Evolutionary conservation across 169 alveolate genomes (phyloP), one percentile per base, ranked within the genome.

Genomic region (Cryptosporidium sp.): DNA sequence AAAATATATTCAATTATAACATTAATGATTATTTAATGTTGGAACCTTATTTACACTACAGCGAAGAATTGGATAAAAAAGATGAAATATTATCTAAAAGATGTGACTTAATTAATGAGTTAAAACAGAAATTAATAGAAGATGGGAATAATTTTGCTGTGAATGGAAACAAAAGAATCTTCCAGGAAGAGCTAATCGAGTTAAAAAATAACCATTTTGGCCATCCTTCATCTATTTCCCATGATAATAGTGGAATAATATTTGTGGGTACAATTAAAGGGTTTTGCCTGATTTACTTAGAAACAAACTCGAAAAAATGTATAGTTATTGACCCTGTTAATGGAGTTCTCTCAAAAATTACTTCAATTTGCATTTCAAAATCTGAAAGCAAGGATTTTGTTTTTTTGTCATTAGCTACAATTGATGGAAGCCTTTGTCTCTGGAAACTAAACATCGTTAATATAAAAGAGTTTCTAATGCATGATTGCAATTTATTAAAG

Each of bases 251-350:
- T n/a, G 74, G 89, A 26, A 33, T 80, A 26, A 16, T 80, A 14
- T 80, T 80, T 65, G 37, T 80, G n/a, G 89, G 89, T 23, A 80
- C 89, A 0, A 62, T 65, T 16, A 80, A 41, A 31, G 73, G 89
- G 10, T 62, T 59, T 26, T 61, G 61, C 33, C 10, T 80, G 26
- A 29, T 59, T 21, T 45, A 8, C 23, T 65, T 80, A 23, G 80
- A 80, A 29, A 29, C 68, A 23, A 58, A 6, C n/a, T 70, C 84
- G 21, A 26, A 35, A 3, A 43, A 29, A 4, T 61, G 45, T n/a
- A 33, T 80, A 5, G 58, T 65, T 23, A 31, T 74, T 55, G 51
- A 80, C 45, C 89, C 89, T 39, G 26, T 31, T 1, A 48, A 80
- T 35, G 73, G 55, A 1, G 31, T 80, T 33, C 18, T 31, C 7